phyloP scores from a whole-genome alignment of 1,284 basidiomycete species.

The Peniophora sp. region DNA sequence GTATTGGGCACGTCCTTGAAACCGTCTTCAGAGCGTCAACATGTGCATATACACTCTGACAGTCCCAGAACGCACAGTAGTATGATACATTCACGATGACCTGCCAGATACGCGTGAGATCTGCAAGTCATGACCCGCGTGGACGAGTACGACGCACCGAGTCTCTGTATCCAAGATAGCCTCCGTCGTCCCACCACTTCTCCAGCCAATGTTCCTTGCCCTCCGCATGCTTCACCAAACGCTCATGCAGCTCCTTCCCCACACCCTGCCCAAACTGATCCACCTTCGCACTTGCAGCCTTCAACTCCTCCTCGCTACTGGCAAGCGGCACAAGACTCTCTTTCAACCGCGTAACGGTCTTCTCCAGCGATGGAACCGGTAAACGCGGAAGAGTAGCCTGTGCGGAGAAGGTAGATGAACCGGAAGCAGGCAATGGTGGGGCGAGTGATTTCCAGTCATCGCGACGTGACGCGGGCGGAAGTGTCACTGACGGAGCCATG shows the following conservation, averaged over 20 bases:
- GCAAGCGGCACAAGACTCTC: conserved; percentile 59
- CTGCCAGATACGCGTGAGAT: conserved; percentile 23
- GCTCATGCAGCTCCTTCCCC: conserved; percentile 50
- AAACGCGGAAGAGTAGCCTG: conserved; percentile 45
- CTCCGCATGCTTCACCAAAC: conserved; percentile 42
- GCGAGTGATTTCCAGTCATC: conserved; percentile 35
- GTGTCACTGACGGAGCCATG: neutral
- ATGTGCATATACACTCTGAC: neutral
- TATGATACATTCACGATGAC: conserved; percentile 80
- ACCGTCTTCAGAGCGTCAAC: conserved; percentile 44
- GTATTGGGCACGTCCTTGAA: conserved; percentile 57
- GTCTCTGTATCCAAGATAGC: conserved; percentile 68
- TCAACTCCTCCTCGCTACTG: conserved; percentile 48
- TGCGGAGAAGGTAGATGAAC: conserved; percentile 28
- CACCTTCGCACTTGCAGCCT: conserved; percentile 46
- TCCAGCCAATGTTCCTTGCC: conserved; percentile 68
- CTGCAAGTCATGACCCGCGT: neutral
- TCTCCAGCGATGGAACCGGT: conserved; percentile 53
- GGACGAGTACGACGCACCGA: conserved; percentile 40
- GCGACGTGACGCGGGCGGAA: conserved; percentile 15
- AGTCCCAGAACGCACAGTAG: conserved; percentile 47
- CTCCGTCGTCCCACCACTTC: conserved; percentile 76
- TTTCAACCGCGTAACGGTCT: conserved; percentile 54
- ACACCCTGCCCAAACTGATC: conserved; percentile 46
- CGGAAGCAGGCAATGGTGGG: conserved; percentile 26